phyloP scores from a whole-genome alignment of 2,329 filamentous ascomycete species.

The Emydomyces testavorans region DNA sequence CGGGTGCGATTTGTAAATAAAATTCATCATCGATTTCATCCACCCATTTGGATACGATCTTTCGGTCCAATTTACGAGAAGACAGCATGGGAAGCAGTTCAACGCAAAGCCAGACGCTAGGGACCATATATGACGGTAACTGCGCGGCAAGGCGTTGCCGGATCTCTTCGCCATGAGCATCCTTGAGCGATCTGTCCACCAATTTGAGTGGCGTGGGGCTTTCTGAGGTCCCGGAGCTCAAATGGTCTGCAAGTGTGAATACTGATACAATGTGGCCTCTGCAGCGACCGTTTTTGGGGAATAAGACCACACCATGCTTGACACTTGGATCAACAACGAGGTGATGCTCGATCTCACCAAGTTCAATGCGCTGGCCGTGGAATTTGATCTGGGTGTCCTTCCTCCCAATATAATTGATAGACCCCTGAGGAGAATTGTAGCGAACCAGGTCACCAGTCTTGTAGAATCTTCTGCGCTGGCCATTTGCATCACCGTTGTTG shows the following conservation, averaged over 20 bases:
- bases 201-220: conserved; percentile 21
- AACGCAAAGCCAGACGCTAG: conserved; percentile 38
- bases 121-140: conserved; percentile 41
- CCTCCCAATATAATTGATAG: conserved; percentile 42
- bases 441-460: conserved; percentile 34
- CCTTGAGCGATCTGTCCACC: conserved; percentile 18
- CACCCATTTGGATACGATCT: conserved; percentile 29
- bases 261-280: conserved; percentile 26
- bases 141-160: conserved; percentile 22
- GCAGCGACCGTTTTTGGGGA: conserved; percentile 28
- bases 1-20: conserved; percentile 15
- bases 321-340: conserved; percentile 23
- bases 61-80: conserved; percentile 39
- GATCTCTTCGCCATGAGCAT: conserved; percentile 20
- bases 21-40: conserved; percentile 23
- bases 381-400: conserved; percentile 60
- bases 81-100: conserved; percentile 34
- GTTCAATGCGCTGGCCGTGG: conserved; percentile 53
- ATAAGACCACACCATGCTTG: conserved; percentile 28
- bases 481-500: not conserved
- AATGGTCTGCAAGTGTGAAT: conserved; percentile 22
- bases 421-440: conserved; percentile 28
- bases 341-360: conserved; percentile 41
- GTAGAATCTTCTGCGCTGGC: conserved; percentile 26
- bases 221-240: not conserved